phyloP scores from a whole-genome alignment of 306 rosid species.

The Alnus rubra region DNA sequence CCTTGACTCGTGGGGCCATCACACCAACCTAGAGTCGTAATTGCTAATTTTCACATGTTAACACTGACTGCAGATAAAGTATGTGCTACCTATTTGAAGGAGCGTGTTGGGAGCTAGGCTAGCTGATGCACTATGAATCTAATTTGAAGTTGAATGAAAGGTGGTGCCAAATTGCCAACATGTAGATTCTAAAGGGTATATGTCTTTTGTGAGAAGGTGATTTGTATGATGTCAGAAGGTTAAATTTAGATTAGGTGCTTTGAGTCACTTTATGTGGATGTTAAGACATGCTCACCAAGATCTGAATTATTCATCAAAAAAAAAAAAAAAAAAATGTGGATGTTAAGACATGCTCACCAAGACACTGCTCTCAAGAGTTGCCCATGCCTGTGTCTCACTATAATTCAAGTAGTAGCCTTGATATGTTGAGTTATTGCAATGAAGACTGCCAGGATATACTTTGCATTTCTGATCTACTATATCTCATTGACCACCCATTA shows the following conservation, averaged over 20 bases:
- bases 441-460: not conserved
- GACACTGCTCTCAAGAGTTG: not conserved
- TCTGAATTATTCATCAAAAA: too few relatives aligned
- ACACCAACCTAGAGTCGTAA: not conserved
- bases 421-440: not conserved
- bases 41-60: not conserved
- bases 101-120: not conserved
- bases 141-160: conserved; percentile 1
- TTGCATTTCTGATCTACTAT: not conserved
- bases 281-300: too few relatives aligned
- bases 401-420: not conserved
- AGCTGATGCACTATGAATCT: not conserved
- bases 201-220: not conserved
- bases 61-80: not conserved
- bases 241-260: not conserved
- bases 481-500: not conserved
- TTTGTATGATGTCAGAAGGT: not conserved
- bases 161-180: not conserved
- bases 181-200: not conserved
- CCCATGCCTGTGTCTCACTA: not conserved
- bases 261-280: not conserved
- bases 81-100: not conserved
- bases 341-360: not conserved
- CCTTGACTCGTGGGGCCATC: not conserved
- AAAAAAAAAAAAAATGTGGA: too few relatives aligned